Evolutionary conservation across 441 rosid species (phyloP).

Genomic region (Iberis amara): DNA sequence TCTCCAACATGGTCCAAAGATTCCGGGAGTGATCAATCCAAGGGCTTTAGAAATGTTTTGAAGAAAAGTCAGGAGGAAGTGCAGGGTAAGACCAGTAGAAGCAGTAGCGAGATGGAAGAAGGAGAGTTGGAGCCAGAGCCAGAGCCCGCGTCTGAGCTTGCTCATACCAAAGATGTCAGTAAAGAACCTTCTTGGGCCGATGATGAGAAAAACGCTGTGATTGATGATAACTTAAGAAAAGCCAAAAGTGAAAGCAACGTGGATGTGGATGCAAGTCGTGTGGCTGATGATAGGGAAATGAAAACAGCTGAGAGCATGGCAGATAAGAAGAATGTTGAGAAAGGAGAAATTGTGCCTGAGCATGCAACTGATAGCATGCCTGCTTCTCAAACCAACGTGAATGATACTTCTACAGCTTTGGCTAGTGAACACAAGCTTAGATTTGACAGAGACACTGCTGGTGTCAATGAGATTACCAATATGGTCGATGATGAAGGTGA

Average conservation of each 20-base stretch:
- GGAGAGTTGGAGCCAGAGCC: conserved; percentile 86
- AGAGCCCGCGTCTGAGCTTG: conserved; percentile 18
- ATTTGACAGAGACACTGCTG: conserved; percentile 31
- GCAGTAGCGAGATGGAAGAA: conserved; percentile 97
- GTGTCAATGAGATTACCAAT: conserved; percentile 31
- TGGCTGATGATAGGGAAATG: conserved; percentile 24
- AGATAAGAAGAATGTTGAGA: conserved; percentile 24
- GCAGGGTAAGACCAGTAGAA: conserved; percentile 40
- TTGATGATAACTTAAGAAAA: conserved; percentile 10
- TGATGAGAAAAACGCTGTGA: conserved; percentile 7
- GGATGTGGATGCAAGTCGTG: conserved; percentile 35
- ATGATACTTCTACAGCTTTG: conserved; percentile 28
- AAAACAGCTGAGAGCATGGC: conserved; percentile 29
- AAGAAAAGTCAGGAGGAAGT: conserved; percentile 43
- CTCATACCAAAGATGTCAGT: conserved; percentile 22
- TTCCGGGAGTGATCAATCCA: conserved; percentile 64
- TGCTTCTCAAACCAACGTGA: conserved; percentile 29
- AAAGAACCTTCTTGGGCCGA: conserved; percentile 15
- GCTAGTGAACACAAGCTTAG: conserved; percentile 33
- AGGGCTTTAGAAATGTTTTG: conserved; percentile 45
- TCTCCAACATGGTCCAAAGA: conserved; percentile 64
- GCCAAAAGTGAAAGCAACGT: conserved; percentile 24
- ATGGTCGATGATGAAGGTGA: conserved; percentile 31
- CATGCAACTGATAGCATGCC: conserved; percentile 24
- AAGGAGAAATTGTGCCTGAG: conserved; percentile 30